phyloP scores from a whole-genome alignment of 2,329 filamentous ascomycete genomes.

The Ophiostoma perfectum region DNA sequence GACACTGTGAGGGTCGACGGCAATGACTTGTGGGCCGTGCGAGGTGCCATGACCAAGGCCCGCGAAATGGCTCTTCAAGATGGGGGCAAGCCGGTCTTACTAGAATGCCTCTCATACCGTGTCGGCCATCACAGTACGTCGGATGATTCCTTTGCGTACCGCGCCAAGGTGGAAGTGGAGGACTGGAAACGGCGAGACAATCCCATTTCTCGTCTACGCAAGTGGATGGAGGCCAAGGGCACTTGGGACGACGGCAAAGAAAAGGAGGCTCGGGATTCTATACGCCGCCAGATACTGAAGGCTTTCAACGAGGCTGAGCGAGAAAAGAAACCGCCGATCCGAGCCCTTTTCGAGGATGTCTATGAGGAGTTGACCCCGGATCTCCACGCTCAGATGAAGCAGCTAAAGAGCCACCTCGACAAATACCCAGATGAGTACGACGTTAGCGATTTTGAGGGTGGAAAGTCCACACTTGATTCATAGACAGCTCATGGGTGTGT shows the following conservation, averaged over 20 bases:
- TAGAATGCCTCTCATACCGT: constrained; percentile 98
- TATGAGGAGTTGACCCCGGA: constrained; percentile 73
- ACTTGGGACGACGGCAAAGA: constrained; percentile 84
- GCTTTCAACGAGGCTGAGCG: constrained; percentile 81
- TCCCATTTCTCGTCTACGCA: constrained; percentile 36
- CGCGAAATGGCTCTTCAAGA: constrained; percentile 71
- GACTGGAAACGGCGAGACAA: constrained; percentile 62
- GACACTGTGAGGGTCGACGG: constrained; percentile 77
- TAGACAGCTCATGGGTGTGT: neutral
- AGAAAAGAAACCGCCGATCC: constrained; percentile 70
- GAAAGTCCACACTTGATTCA: constrained; percentile 24
- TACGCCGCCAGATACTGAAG: constrained; percentile 59
- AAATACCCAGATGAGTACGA: constrained; percentile 93
- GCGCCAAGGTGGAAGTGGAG: constrained; percentile 84
- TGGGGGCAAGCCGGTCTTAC: constrained; percentile 75
- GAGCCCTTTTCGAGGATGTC: constrained; percentile 75
- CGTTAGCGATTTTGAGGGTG: constrained; percentile 34
- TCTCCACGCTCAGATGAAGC: constrained; percentile 60
- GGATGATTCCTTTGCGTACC: constrained; percentile 95
- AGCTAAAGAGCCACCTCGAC: constrained; percentile 71
- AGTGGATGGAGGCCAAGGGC: constrained; percentile 75
- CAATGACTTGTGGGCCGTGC: constrained; percentile 74
- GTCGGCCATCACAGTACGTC: constrained; percentile 93
- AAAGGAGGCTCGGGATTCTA: constrained; percentile 42
- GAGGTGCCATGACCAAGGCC: constrained; percentile 64